phyloP scores from a whole-genome alignment of 768 basidiomycete genomes.

The Myochromella boudieri region DNA sequence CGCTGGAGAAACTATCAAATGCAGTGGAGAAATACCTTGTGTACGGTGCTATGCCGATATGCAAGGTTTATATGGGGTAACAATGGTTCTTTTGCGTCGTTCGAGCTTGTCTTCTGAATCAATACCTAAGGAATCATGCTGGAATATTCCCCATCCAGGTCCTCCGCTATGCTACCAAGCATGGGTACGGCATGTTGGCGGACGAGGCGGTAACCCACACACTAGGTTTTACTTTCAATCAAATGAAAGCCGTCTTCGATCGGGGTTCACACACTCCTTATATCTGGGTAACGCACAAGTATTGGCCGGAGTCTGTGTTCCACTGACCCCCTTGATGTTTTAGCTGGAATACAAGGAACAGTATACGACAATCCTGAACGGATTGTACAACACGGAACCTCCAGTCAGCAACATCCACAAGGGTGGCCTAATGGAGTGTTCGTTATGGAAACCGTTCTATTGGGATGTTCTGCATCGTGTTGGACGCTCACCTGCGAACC shows the following conservation, averaged over 20 bases:
- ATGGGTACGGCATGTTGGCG: slow-evolving; percentile 5
- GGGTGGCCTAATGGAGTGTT: slow-evolving; percentile 4
- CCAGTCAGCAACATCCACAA: background rate
- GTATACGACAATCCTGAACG: background rate
- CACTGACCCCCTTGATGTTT: background rate
- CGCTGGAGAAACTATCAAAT: slow-evolving; percentile 1
- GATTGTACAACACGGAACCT: slow-evolving; percentile 1
- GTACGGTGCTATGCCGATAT: slow-evolving; percentile 6
- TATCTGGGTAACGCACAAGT: slow-evolving; percentile 1
- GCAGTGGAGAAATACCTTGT: slow-evolving; percentile 13
- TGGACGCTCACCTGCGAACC: background rate
- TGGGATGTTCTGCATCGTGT: background rate
- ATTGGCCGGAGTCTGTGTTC: background rate
- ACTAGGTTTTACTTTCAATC: background rate
- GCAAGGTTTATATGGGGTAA: slow-evolving; percentile 11
- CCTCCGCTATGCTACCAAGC: slow-evolving; percentile 7
- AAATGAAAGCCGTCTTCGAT: slow-evolving; percentile 4
- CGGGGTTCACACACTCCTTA: background rate
- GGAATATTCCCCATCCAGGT: background rate
- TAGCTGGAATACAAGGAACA: slow-evolving; percentile 10
- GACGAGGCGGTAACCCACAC: slow-evolving; percentile 4
- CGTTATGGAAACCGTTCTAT: slow-evolving; percentile 6
- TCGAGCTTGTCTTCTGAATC: background rate
- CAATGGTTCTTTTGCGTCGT: background rate
- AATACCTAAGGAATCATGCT: background rate